Base-by-base conservation (phyloP, 257 asterid species). In the Rhazya stricta region DNA sequence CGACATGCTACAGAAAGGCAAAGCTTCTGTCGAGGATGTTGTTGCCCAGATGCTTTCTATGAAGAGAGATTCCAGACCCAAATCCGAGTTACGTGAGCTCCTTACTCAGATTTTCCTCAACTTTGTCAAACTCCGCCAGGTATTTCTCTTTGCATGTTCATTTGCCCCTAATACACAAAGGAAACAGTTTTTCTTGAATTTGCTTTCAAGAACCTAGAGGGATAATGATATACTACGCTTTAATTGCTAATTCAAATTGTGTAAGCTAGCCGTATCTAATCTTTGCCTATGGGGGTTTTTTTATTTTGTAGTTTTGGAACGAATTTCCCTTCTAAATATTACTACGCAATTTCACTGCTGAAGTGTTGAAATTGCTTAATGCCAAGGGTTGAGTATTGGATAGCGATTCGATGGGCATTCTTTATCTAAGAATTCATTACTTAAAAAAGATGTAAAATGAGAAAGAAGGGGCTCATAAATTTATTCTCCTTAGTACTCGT, bases 51-150 rank as follows among this genome's bases (percentile, higher is more conserved):
- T 95, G 94, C 84, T 95, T 77, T 81, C 88, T 37, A 41, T 83
- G 48, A 95, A 95, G 85, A 88, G 79, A 81, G 91, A 86, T 69
- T 87, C 79, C 68, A 79, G 79, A 41, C 83, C 93, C 61, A 87
- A 87, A 82, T 82, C 97, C 63, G 88, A 87, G 62, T 86, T 91
- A 61, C 85, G 91, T 25, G 96, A 95, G 76, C 86, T 85, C 68
- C 89, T 87, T 79, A 92, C 97, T 43, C 96, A 91, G 79, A 86
- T 89, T 72, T 87, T 91, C 79, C 90, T 95, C 77, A 90, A 87
- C 82, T 95, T 95, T 77, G 95, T 95, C 48, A 81, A 86, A 56
- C 96, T 95, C 76, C 97, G 99, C 21, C 97, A 92, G 98, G 98
- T 93, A 57, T 73, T 72, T 42, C 43, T 58, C 42, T 79, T 9